Evolutionary conservation across 768 basidiomycete species (phyloP).

Genomic region (Podaxis rugospora): DNA sequence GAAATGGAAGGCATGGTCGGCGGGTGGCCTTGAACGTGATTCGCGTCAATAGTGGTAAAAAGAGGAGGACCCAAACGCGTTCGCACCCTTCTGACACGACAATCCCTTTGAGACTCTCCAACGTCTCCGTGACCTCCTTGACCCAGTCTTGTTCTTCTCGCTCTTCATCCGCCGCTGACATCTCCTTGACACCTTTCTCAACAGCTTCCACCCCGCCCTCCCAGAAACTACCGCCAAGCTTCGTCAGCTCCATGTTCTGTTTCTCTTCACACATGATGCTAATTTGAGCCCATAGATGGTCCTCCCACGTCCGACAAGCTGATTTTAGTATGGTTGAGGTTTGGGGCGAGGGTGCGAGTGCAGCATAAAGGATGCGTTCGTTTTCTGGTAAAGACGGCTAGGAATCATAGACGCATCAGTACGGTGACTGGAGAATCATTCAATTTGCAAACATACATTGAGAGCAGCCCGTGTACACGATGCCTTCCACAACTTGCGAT

Average conservation of each 20-base stretch:
- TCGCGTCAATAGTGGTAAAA: conserved; percentile 4
- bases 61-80: neutral
- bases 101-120: conserved; percentile 56
- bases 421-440: neutral
- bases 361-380: conserved; percentile 86
- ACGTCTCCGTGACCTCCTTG: conserved; percentile 50
- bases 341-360: conserved; percentile 70
- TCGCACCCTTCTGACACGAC: conserved; percentile 62
- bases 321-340: conserved; percentile 64
- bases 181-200: conserved; percentile 29
- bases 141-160: conserved; percentile 61
- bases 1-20: conserved; percentile 76
- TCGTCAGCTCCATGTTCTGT: conserved; percentile 61
- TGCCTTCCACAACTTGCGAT: conserved; percentile 82
- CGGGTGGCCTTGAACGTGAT: conserved; percentile 39
- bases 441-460: conserved; percentile 44
- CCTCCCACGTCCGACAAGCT: conserved; percentile 88
- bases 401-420: neutral
- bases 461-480: conserved; percentile 76
- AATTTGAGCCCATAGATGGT: conserved; percentile 91
- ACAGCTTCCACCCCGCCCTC: conserved; percentile 52
- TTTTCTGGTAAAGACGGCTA: conserved; percentile 59
- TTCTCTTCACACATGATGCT: conserved; percentile 80
- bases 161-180: conserved; percentile 23
- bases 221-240: conserved; percentile 80